Base-by-base conservation (phyloP, 225 moss, liverwort and hornwort genomes). In the Straminergon stramineum region DNA sequence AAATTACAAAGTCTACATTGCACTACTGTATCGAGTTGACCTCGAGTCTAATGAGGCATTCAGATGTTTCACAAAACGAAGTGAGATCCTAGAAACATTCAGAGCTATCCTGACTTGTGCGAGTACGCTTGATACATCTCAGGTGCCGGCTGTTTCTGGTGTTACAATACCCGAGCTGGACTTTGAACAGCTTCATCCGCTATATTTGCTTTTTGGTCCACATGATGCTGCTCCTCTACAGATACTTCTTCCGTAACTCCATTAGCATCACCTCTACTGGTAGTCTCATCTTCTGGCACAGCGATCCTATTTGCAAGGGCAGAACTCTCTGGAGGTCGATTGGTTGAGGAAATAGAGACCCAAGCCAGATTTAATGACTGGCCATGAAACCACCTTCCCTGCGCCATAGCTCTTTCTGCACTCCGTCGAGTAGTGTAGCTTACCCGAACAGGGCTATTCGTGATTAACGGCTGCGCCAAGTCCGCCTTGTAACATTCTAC, bases 361-460 rank as follows among this genome's bases (percentile, higher is more conserved):
- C 98, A 98, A 67, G 91, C 93, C 89, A 98, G 91, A 85, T 96
- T 96, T 63, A 98, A 93, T 67, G 93, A 91, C 83, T 96, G 96
- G 79, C 97, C 96, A 88, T 96, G 97, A 90, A 98, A 92, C 98
- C 98, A 96, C 94, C 94, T 96, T 82, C 98, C 98, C 91, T 96
- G 97, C 31, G 85, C 84, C 88, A 95, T 95, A 45, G 97, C 98
- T 92, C 96, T 96, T 92, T 98, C 98, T 75, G 98, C 98, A 91
- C 94, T 93, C 61, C 97, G 94, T 61, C 98, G 95, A 61, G 94
- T 96, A 62, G 89, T 91, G 92, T 95, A 98, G 90, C 90, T 97
- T 83, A 98, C 95, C 74, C 96, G 93, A 37, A 97, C 74, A 81
- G 88, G 91, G 83, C 86, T 90, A 51, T 88, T 94, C 74, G 86